Base-by-base conservation (phyloP, 2,329 filamentous ascomycete genomes). In the Fusarium papillatum region DNA sequence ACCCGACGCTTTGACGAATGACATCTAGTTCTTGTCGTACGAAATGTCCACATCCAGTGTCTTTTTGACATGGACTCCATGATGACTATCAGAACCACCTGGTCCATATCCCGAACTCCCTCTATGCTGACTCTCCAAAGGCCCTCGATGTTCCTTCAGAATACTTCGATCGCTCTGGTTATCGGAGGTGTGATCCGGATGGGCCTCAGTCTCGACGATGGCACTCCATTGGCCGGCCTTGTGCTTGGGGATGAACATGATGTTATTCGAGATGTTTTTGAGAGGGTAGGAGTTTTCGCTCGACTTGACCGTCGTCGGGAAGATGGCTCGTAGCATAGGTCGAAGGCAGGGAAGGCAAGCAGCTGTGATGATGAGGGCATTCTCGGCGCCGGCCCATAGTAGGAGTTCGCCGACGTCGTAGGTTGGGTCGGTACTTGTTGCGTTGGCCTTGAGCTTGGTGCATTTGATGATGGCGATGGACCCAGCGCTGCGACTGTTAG, bases 211-310 rank as follows among this genome's bases (percentile, higher is more conserved):
- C 41, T 76, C 68, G 2, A 76, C 38, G 7, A 76, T 53, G 3
- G 74, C 71, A n/a, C 64, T 76, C 74, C 74, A 76, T 43, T 76
- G 74, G 0, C 74, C 73, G 17, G 68, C 71, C 22, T 72, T 76
- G 22, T 76, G 55, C 53, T 76, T 76, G 7, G 74, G 71, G 13
- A 76, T 75, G n/a, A 76, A 76, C 62, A 76, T 72, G 19, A 74
- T 55, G 17, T 74, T 74, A 0, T 76, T 76, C 1, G 71, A 69
- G 3, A 76, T 62, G 11, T 74, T 66, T 2, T 74, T 74, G 10
- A 76, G 55, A 2, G 57, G 50, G 11, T 76, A 39, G 1, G 74
- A 76, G 34, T 76, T 74, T 8, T 72, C 74, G 53, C 64, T 76
- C 7, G 74, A 74, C 16, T 71, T 71, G 24, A 60, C 60, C 0